Base-by-base conservation (phyloP, 768 basidiomycete genomes). In the Suillus sp. region DNA sequence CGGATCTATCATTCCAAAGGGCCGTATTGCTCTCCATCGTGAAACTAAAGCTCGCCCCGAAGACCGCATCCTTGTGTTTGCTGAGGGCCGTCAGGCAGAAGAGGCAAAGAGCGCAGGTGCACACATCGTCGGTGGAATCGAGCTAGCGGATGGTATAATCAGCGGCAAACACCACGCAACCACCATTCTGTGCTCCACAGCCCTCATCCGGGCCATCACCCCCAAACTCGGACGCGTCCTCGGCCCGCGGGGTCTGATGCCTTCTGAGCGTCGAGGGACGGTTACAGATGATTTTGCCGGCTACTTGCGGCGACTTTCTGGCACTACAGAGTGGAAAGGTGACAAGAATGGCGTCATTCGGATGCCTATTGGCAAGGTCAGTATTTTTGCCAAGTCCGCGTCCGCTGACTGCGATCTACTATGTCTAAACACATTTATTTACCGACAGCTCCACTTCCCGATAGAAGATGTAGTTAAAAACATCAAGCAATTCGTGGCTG, bases 221-320 rank as follows among this genome's bases (percentile, higher is more conserved):
- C 87, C 91, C 5, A 88, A 85, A 70, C 83, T 99, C 2, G 95
- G 87, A 74, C 78, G 92, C 78, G 78, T 90, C 75, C 79, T 92
- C 77, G 87, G 96, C 69, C 96, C 95, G 47, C 86, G 93, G 59
- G 96, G 96, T 62, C 78, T 99, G 51, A 97, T 99, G 96, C 97
- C 97, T 13, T 91, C 92, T 8, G 93, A 91, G 65, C 88, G 95
- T 74, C 84, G 95, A 62, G 97, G 97, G 5, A 96, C 96, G 1
- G 96, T 99, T 22, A 93, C 93, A 1, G 92, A 95, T 57, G 93
- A 98, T 64, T 81, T 98, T 47, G 88, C 83, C 16, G 87, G 87
- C 14, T 96, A 91, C 66, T 87, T 99, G 62, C 83, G 86, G 68
- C 85, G 86, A 56, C 83, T 96, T 40, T 85, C 87, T 62, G 93